Evolutionary conservation across 1,139 yeast genomes (phyloP), one percentile per base, ranked within the genome.

Genomic region (Candida sp.): DNA sequence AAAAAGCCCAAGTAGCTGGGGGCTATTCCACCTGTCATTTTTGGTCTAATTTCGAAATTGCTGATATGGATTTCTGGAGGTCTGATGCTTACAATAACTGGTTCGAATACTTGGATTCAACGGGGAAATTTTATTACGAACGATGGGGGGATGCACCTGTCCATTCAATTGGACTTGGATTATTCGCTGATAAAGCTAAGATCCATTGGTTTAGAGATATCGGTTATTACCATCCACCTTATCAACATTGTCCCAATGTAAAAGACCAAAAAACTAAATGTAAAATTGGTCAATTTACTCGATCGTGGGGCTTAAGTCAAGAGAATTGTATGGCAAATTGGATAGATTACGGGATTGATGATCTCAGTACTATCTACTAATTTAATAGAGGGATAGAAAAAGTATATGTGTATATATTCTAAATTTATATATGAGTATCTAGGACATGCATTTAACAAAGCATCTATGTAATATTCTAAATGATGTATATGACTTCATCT

Each of bases 71-170:
- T 52, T 88, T 88, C 53, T 87, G 73, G 66, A 67, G 96, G 36
- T 65, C 76, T 21, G 81, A 84, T 48, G 80, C 87, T 1, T 88
- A 88, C 59, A 66, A 69, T 35, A 67, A 70, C 19, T 88, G 87
- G 82, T 79, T 84, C 50, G 70, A 84, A 40, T 65, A 73, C 56
- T 67, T 88, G 35, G 95, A 88, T 49, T 52, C 70, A 4, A 64
- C 82, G 0, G 95, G 96, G 11, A 90, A 90, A 4, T 87, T 87
- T 56, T 88, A 86, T 58, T 87, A 87, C 55, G 96, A 88, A 60
- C 65, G 96, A 45, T 87, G 96, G 96, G 96, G 96, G 1, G 96
- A 87, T 63, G 96, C 96, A 0, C 96, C 96, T 0, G 91, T 88
- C 1, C 95, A 86, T 59, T 79, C 90, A 1, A 61, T 87, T 38